These are phyloP conservation scores for Ophiocordyceps polyrhachis-furcata DNA, from an alignment of 2,329 filamentous ascomycete genomes.

Conservation along the genomic window DNA sequence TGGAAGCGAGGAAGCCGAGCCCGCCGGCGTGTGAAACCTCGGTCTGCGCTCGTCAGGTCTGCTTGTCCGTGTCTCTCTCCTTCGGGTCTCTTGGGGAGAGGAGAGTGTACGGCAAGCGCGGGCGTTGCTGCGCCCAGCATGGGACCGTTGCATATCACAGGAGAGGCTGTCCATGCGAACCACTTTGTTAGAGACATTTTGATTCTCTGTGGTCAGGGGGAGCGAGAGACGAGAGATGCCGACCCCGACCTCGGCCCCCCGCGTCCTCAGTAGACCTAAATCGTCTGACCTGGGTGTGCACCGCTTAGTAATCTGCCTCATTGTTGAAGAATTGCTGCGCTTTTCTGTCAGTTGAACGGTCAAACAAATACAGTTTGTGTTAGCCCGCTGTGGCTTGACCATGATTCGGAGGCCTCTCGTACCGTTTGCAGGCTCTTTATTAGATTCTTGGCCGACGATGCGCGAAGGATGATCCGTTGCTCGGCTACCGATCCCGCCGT, in stretches of 20 bases:
- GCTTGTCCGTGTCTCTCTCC: neutral
- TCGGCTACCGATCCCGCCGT: neutral
- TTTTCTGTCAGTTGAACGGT: no score
- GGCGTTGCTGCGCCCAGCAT: neutral
- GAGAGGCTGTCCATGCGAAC: neutral
- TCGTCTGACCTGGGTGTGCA: neutral
- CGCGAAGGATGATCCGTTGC: neutral
- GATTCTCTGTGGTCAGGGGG: neutral
- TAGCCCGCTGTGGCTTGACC: neutral
- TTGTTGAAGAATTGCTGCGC: neutral
- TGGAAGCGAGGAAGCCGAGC: slow-evolving; percentile 14
- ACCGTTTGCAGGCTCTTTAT: neutral
- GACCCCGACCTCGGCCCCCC: no score
- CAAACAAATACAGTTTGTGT: no score
- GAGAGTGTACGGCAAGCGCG: neutral
- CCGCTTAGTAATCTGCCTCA: neutral
- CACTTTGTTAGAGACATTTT: neutral
- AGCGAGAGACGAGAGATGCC: neutral
- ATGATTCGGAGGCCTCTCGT: neutral
- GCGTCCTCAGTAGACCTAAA: no score
- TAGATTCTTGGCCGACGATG: neutral
- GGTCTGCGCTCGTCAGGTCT: neutral
- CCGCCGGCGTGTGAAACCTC: neutral
- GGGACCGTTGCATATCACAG: neutral
- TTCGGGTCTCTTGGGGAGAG: neutral